Evolutionary conservation across 1,139 yeast genomes (phyloP).

Genomic region (Taphrina pruni): DNA sequence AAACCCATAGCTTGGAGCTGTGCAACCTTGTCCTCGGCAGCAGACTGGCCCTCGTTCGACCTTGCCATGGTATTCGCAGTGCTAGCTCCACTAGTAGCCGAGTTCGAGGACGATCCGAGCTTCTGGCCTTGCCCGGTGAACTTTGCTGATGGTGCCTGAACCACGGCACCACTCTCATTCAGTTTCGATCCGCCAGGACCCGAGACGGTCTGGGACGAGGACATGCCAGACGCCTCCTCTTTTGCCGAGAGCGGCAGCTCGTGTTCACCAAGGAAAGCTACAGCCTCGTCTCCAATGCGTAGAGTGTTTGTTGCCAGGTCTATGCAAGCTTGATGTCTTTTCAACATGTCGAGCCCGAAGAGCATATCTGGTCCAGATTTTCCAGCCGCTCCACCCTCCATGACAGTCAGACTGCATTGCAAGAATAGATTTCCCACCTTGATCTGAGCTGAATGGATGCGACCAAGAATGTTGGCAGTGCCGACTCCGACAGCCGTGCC

Average conservation of each 20-base stretch:
- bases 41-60: conserved; percentile 49
- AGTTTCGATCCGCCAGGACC: conserved; percentile 46
- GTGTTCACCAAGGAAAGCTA: conserved; percentile 72
- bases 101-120: conserved; percentile 39
- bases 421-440: conserved; percentile 69
- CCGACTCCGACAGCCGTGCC: conserved; percentile 95
- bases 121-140: conserved; percentile 34
- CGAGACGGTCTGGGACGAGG: conserved; percentile 25
- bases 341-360: conserved; percentile 68
- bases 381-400: conserved; percentile 57
- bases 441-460: conserved; percentile 87
- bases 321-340: conserved; percentile 81
- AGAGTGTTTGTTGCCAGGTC: conserved; percentile 74
- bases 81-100: conserved; percentile 35
- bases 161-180: conserved; percentile 48
- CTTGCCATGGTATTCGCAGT: conserved; percentile 39
- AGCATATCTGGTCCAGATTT: conserved; percentile 61
- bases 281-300: conserved; percentile 71
- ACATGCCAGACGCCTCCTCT: conserved; percentile 34
- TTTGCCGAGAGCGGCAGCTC: conserved; percentile 63
- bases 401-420: conserved; percentile 82
- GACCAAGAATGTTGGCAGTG: conserved; percentile 73
- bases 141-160: conserved; percentile 37
- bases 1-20: conserved; percentile 75
- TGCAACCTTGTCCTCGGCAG: conserved; percentile 57